Percentiles rank a stretch among this genome's conserved stretches.
phyloP scores from a whole-genome alignment of 169 alveolate species.

The Eimeria falciformis region DNA sequence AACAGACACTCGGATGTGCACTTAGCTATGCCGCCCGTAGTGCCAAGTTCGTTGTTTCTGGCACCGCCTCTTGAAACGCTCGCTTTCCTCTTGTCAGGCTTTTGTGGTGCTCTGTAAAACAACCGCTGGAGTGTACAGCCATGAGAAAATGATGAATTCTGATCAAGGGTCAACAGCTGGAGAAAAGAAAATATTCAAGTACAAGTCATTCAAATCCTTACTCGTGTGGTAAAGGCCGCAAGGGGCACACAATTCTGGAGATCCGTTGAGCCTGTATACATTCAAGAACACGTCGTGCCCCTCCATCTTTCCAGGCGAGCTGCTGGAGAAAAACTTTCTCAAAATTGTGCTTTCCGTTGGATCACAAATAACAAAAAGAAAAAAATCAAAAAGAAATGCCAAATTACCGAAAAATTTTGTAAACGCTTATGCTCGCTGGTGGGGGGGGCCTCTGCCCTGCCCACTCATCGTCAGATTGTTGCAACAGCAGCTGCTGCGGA shows the following conservation, averaged over 20 bases:
- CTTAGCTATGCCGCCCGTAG: too few species aligned
- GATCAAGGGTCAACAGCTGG: neutral
- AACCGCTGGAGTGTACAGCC: too few species aligned
- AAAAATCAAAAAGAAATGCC: neutral
- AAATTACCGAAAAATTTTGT: neutral
- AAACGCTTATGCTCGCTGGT: neutral
- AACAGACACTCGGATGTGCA: too few species aligned
- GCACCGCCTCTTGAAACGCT: too few species aligned
- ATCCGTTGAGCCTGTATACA: conserved; percentile 9
- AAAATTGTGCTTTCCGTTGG: neutral
- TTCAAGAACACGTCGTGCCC: conserved; percentile 11
- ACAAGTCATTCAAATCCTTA: neutral
- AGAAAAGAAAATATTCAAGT: neutral
- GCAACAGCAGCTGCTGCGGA: too few species aligned
- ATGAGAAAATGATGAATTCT: neutral
- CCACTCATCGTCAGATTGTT: too few species aligned
- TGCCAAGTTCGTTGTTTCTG: too few species aligned
- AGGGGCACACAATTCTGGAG: conserved; percentile 25
- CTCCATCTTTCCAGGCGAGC: neutral
- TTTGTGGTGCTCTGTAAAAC: too few species aligned
- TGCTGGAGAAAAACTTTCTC: neutral
- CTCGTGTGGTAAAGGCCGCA: conserved; percentile 45
- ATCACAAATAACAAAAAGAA: neutral
- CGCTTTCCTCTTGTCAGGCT: too few species aligned
- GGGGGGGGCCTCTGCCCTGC: too few species aligned